Evolutionary conservation across 192 early-diverging fungal species (phyloP).

Genomic region (Backusella parvicylindrica): DNA sequence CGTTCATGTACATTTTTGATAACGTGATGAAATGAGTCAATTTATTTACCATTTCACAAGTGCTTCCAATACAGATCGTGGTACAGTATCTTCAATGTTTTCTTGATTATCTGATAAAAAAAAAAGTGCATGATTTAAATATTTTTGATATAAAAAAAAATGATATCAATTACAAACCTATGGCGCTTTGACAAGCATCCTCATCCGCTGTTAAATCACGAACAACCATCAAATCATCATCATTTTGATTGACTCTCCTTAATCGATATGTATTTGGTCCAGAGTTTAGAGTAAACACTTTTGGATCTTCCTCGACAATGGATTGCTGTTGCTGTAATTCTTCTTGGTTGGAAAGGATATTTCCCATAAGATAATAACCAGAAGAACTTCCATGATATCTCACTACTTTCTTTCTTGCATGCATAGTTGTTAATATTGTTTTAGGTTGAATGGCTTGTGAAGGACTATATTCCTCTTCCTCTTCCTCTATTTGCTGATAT

Average conservation of each 20-base stretch:
- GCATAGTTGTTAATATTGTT: not conserved
- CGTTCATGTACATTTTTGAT: not conserved
- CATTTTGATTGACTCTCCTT: slow-evolving; percentile 11
- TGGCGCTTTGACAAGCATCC: not conserved
- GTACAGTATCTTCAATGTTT: not conserved
- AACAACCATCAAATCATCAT: slow-evolving; percentile 30
- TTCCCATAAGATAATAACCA: slow-evolving; percentile 28
- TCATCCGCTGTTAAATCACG: slow-evolving; percentile 22
- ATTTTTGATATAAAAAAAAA: not conserved
- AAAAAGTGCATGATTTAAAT: not conserved
- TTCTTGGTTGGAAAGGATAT: slow-evolving; percentile 12
- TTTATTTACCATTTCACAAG: slow-evolving; percentile 11
- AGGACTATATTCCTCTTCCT: not conserved
- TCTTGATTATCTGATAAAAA: not conserved
- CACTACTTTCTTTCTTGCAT: slow-evolving; percentile 16
- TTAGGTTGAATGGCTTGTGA: not conserved
- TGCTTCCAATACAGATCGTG: not conserved
- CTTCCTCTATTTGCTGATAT: not conserved
- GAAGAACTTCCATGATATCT: slow-evolving; percentile 34
- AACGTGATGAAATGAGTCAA: not conserved
- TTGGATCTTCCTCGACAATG: not conserved
- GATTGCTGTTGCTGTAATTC: not conserved
- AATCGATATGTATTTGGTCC: slow-evolving; percentile 11
- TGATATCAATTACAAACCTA: not conserved
- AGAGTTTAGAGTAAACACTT: not conserved